Evolutionary conservation across 176 grass and related monocot species (phyloP).

Genomic region (Ensete glaucum): DNA sequence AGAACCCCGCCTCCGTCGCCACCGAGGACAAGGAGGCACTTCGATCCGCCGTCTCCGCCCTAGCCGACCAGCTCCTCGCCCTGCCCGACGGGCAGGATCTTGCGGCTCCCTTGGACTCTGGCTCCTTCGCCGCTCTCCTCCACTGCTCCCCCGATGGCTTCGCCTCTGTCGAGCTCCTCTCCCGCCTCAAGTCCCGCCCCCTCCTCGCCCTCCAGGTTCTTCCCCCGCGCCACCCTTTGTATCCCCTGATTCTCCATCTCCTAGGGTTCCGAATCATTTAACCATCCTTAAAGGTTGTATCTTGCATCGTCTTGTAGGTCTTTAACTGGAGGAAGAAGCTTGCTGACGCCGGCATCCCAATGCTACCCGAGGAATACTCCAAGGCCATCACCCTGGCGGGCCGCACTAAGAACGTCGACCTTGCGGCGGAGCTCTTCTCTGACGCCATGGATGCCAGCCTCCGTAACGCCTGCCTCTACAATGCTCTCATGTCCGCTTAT

Average conservation of each 20-base stretch:
- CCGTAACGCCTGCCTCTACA: slow-evolving; percentile 54
- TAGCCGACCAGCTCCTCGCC: slow-evolving; percentile 27
- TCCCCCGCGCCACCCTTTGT: background rate
- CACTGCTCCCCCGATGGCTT: slow-evolving; percentile 28
- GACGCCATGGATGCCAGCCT: slow-evolving; percentile 29
- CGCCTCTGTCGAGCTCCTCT: slow-evolving; percentile 53
- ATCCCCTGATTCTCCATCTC: background rate
- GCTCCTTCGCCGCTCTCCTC: slow-evolving; percentile 31
- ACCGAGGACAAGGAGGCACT: background rate
- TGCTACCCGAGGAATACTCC: slow-evolving; percentile 48
- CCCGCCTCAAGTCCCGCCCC: slow-evolving; percentile 44
- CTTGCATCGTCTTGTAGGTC: slow-evolving; percentile 40
- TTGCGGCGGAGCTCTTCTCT: slow-evolving; percentile 39
- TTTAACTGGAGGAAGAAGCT: slow-evolving; percentile 35
- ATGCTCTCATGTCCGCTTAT: slow-evolving; percentile 75
- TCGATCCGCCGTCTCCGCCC: slow-evolving; percentile 36
- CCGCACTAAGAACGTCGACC: slow-evolving; percentile 33
- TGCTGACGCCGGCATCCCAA: slow-evolving; percentile 24
- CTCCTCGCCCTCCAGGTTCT: slow-evolving; percentile 44
- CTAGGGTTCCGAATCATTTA: background rate
- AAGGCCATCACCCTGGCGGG: slow-evolving; percentile 64
- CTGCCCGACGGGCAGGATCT: slow-evolving; percentile 23
- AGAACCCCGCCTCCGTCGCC: slow-evolving; percentile 4
- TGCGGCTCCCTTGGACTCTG: background rate
- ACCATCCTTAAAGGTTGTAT: background rate